These are phyloP conservation scores for Cercospora citrullina DNA, from an alignment of 2,329 filamentous ascomycete species.

Conservation along the genomic window DNA sequence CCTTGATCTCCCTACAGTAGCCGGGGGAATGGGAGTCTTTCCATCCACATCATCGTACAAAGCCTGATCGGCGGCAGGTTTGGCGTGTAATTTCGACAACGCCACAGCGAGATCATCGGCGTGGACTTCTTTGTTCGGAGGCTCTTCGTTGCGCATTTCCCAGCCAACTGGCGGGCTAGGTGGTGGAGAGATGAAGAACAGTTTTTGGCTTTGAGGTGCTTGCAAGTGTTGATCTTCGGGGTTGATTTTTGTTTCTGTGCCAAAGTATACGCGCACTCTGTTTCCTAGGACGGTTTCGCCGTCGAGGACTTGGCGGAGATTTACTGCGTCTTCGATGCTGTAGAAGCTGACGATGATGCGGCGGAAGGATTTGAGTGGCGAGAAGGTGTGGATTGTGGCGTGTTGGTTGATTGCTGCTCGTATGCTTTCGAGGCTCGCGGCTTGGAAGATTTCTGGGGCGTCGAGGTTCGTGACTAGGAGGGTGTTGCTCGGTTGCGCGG, in stretches of 20 bases:
- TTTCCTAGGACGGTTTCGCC: conserved; percentile 71
- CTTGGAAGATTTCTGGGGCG: conserved; percentile 70
- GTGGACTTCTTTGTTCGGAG: conserved; percentile 66
- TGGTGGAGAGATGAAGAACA: conserved; percentile 67
- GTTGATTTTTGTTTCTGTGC: conserved; percentile 52
- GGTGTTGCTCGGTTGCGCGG: conserved; percentile 78
- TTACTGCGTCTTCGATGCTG: conserved; percentile 66
- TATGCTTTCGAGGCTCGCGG: conserved; percentile 72
- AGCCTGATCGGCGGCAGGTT: conserved; percentile 37
- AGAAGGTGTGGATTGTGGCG: conserved; percentile 74
- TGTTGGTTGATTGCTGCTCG: conserved; percentile 68
- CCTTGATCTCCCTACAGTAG: conserved; percentile 42
- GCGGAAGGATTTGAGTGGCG: conserved; percentile 77
- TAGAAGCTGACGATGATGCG: conserved; percentile 80
- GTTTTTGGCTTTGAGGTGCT: conserved; percentile 59
- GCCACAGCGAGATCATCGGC: conserved; percentile 61
- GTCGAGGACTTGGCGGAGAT: conserved; percentile 71
- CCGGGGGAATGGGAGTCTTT: conserved; percentile 30
- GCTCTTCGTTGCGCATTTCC: conserved; percentile 63
- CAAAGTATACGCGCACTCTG: conserved; percentile 65
- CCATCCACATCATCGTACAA: conserved; percentile 30
- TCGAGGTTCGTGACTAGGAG: conserved; percentile 80
- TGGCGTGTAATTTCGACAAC: conserved; percentile 54
- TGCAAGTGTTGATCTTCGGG: conserved; percentile 50
- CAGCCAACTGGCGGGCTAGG: conserved; percentile 65